Evolutionary conservation across 257 asterid species (phyloP).

Genomic region (Ajuga chamaepitys): DNA sequence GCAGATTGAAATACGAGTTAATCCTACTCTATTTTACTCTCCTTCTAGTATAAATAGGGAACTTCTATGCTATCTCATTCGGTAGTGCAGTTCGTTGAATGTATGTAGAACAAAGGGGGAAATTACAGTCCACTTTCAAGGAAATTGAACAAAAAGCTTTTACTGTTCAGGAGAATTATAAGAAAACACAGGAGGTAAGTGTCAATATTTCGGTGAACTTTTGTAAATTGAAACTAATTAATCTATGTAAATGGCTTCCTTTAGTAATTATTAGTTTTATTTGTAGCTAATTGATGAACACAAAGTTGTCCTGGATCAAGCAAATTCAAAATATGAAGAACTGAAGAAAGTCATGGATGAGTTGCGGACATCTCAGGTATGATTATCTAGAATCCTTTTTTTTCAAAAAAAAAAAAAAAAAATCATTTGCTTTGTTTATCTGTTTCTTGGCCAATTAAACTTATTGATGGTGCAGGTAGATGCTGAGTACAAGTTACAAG

Average conservation of each 20-base stretch:
- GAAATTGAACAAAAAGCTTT: slow-evolving; percentile 83
- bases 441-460: slow-evolving; percentile 6
- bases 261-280: not conserved
- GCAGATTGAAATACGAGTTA: no score
- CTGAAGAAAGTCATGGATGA: slow-evolving; percentile 79
- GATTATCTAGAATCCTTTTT: no score
- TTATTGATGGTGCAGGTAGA: slow-evolving; percentile 66
- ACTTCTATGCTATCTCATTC: no score
- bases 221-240: not conserved
- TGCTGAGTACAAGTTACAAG: slow-evolving; percentile 91
- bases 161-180: slow-evolving; percentile 68
- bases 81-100: no score
- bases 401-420: no score
- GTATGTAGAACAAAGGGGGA: slow-evolving; percentile 49
- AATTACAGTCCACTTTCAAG: slow-evolving; percentile 50
- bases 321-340: slow-evolving; percentile 69
- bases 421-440: not conserved
- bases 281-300: slow-evolving; percentile 75
- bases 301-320: slow-evolving; percentile 50
- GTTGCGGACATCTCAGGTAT: slow-evolving; percentile 84
- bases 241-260: not conserved
- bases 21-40: no score
- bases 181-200: slow-evolving; percentile 72
- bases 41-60: no score
- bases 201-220: not conserved